Evolutionary conservation across 139 green algal species (phyloP), one percentile per base, ranked within the genome.

Genomic region (Trebouxia sp.): DNA sequence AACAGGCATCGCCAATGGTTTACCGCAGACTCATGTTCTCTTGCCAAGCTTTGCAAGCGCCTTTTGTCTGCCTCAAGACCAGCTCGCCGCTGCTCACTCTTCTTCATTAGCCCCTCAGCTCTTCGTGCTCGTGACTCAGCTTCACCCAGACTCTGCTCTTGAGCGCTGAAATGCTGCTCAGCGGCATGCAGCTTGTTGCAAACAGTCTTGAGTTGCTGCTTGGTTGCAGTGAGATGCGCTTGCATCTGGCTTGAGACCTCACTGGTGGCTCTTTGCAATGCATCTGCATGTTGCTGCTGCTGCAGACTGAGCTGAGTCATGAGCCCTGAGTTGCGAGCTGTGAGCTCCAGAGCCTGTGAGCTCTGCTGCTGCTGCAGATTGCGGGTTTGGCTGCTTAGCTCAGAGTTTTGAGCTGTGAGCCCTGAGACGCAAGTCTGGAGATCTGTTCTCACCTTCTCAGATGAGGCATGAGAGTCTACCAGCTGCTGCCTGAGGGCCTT

Each of bases 241-340:
- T 30, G 14, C 17, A 72, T 14, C 6, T 32, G 62, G 1, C 9
- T 0, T 5, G 32, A 30, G 20, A 30, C 62, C 26, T 72, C 62
- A 72, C 14, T 35, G 42, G 32, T n/a, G 32, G 9, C 12, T 72
- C 35, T 43, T n/a, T 17, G 42, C 12, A 72, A 24, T 42, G 35
- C 62, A 45, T 72, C 62, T 72, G 62, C 32, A 45, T 72, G 62
- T 14, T 72, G 62, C 15, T 72, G 62, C 32, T 72, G 62, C 6
- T 26, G 6, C 5, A 45, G 15, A n/a, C 62, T 72, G 12, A 72
- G 62, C 62, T 72, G 32, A 72, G 62, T 72, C 15, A 72, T 8
- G 12, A 72, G 62, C 12, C 32, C 62, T 10, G 62, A 42, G 35
- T 72, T 72, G 62, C 62, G 11, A 72, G 62, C 32, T 28, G 62